A percentile compares a stretch with the other conserved stretches of the same genome.
phyloP scores from a whole-genome alignment of 2,329 filamentous ascomycete species.

The Cytospora piceae region DNA sequence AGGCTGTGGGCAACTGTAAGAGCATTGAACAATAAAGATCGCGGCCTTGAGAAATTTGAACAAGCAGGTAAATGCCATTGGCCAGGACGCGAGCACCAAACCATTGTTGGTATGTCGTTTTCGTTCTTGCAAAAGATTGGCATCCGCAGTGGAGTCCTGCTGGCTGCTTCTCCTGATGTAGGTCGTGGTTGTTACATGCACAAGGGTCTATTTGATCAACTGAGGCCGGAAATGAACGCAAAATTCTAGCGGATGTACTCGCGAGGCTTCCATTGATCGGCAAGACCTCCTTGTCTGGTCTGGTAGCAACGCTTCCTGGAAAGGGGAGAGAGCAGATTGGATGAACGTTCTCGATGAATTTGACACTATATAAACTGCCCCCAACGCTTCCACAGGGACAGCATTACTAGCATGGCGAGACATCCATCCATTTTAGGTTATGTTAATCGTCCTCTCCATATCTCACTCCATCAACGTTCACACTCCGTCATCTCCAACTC shows the following conservation, averaged over 20 bases:
- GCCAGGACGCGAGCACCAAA: background rate
- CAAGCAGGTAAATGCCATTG: background rate
- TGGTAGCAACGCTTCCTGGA: background rate
- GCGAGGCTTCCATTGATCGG: background rate
- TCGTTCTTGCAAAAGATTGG: background rate
- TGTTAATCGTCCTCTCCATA: background rate
- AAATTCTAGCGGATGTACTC: background rate
- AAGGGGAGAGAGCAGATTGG: background rate
- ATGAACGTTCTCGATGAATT: background rate
- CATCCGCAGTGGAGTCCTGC: background rate
- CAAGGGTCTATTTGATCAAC: background rate
- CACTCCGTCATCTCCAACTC: slow-evolving; percentile 19
- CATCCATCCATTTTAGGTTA: slow-evolving; percentile 6
- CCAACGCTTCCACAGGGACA: background rate
- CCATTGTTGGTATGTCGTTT: background rate
- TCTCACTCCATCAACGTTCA: background rate
- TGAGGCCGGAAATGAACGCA: no score
- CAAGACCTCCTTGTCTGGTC: background rate
- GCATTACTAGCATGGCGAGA: slow-evolving; percentile 10
- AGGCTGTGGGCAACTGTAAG: no score
- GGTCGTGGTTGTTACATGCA: background rate
- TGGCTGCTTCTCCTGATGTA: background rate
- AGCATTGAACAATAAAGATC: no score
- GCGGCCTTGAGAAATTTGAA: background rate
- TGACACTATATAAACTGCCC: background rate